Evolutionary conservation across 768 basidiomycete species (phyloP).

Genomic region (Glaciozyma antarctica): DNA sequence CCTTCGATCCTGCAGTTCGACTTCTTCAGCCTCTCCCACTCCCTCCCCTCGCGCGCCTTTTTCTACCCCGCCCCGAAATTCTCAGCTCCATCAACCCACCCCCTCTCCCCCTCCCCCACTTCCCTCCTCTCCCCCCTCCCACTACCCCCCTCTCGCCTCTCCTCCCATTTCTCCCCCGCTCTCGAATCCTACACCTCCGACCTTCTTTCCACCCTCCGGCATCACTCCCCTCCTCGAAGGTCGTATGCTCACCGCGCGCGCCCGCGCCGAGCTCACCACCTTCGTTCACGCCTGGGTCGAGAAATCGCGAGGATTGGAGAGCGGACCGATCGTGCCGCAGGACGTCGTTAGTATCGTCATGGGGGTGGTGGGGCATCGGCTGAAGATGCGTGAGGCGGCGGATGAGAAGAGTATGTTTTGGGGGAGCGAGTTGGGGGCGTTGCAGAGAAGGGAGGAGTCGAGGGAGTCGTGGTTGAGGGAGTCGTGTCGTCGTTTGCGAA

Average conservation of each 20-base stretch:
- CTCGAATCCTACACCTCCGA: constrained; percentile 12
- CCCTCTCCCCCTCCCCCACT: not conserved
- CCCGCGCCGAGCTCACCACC: not conserved
- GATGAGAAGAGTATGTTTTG: constrained; percentile 13
- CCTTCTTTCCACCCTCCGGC: constrained; percentile 12
- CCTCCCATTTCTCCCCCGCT: not conserved
- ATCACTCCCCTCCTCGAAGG: constrained; percentile 10
- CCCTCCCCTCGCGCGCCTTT: not conserved
- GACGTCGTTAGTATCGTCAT: constrained; percentile 6
- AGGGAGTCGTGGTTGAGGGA: constrained; percentile 1
- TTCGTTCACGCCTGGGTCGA: not conserved
- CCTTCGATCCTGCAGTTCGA: not conserved
- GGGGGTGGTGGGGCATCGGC: constrained; percentile 2
- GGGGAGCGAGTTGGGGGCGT: not conserved
- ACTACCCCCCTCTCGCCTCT: not conserved
- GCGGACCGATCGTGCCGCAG: not conserved
- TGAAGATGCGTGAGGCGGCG: not conserved
- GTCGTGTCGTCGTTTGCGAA: not conserved
- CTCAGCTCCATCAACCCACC: not conserved
- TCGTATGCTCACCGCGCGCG: constrained; percentile 3
- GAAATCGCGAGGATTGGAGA: not conserved
- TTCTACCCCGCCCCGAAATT: not conserved
- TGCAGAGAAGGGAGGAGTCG: not conserved
- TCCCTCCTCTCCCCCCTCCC: not conserved
- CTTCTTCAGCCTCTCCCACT: constrained; percentile 11